Evolutionary conservation across 2,329 filamentous ascomycete species (phyloP).

Genomic region (Botrytis medusae): DNA sequence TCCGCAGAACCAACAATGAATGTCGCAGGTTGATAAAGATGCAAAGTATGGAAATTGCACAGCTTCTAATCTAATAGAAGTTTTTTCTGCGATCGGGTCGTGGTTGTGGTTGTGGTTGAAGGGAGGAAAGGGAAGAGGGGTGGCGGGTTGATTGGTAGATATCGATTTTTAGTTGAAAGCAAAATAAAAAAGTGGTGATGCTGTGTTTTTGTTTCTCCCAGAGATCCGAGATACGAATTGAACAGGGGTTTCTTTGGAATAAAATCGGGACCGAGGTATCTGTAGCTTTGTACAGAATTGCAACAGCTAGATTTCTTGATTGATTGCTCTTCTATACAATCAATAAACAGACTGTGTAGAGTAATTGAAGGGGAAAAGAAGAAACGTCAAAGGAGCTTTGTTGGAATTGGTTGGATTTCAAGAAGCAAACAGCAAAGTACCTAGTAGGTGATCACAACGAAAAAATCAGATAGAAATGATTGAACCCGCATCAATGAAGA

Average conservation of each 20-base stretch:
- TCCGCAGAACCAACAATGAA: conserved; percentile 22
- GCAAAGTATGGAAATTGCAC: not conserved
- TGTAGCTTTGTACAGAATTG: not conserved
- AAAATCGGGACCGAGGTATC: not conserved
- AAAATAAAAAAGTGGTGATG: conserved; percentile 17
- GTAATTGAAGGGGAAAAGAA: not conserved
- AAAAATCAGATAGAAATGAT: not conserved
- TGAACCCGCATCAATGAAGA: not conserved
- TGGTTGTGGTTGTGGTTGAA: conserved; percentile 2
- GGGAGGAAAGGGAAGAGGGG: not conserved
- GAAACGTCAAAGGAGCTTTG: not conserved
- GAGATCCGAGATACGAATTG: conserved; percentile 1
- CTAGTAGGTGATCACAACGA: not conserved
- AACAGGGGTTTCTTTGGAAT: not conserved
- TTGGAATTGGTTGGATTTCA: not conserved
- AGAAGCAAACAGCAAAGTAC: not conserved
- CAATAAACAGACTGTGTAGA: not conserved
- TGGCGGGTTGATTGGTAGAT: conserved; percentile 13
- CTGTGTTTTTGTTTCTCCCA: conserved; percentile 1
- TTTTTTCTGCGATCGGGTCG: not conserved
- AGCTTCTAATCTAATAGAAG: conserved; percentile 9
- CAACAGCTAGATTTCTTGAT: not conserved
- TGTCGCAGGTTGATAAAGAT: conserved; percentile 4
- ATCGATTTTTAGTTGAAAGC: conserved; percentile 1
- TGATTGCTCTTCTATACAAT: not conserved